A percentile compares a stretch with the other conserved stretches of the same genome.
Evolutionary conservation across 2,329 filamentous ascomycete species (phyloP).

Genomic region (Magnaporthales sp.): DNA sequence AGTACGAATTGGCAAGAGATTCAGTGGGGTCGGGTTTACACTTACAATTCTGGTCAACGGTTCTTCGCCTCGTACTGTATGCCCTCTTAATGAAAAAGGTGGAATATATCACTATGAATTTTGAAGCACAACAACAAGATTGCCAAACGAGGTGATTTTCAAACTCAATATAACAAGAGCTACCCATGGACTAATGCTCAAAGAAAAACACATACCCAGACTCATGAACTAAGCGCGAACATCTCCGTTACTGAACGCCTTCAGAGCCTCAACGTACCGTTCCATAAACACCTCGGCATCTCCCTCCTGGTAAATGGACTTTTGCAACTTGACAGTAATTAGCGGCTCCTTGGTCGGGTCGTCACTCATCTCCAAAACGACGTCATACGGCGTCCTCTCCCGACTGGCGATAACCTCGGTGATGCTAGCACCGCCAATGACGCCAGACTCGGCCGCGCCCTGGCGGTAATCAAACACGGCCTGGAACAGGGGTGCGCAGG

Average conservation of each 20-base stretch:
- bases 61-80: too few relatives aligned
- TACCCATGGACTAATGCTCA: too few relatives aligned
- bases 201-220: too few relatives aligned
- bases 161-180: too few relatives aligned
- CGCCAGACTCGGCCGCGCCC: not conserved
- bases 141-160: too few relatives aligned
- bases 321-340: not conserved
- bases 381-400: not conserved
- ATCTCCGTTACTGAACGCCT: not conserved
- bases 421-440: not conserved
- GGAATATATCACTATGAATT: too few relatives aligned
- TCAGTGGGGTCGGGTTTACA: too few relatives aligned
- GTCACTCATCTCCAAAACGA: not conserved
- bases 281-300: not conserved
- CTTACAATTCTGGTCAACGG: too few relatives aligned
- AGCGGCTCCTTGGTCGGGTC: not conserved
- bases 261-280: not conserved
- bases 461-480: not conserved
- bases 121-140: too few relatives aligned
- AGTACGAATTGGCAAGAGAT: too few relatives aligned
- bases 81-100: too few relatives aligned
- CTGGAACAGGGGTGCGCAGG: constrained; percentile 1
- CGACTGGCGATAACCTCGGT: not conserved
- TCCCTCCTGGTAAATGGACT: not conserved
- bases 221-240: not conserved